Percentiles rank a stretch among this genome's conserved stretches.
Evolutionary conservation across 768 basidiomycete species (phyloP).

Genomic region (Termitomyces sp.): DNA sequence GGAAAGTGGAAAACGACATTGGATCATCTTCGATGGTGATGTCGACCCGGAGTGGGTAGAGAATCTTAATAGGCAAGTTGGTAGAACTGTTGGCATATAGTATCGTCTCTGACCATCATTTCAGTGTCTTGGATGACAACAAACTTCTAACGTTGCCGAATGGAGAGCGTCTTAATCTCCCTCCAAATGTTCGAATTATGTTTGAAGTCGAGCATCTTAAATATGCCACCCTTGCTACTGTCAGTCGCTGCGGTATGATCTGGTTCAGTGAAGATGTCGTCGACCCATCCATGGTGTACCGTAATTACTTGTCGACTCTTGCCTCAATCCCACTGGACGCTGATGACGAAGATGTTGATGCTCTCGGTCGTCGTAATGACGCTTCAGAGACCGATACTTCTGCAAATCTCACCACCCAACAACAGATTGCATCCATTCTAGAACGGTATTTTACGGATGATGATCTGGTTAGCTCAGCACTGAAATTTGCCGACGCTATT

Average conservation of each 20-base stretch:
- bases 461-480: constrained; percentile 75
- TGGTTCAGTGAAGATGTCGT: constrained; percentile 99
- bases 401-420: constrained; percentile 67
- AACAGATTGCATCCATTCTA: constrained; percentile 65
- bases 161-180: constrained; percentile 95
- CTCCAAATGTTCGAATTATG: constrained; percentile 97
- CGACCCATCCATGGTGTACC: constrained; percentile 86
- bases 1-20: constrained; percentile 93
- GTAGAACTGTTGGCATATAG: constrained; percentile 1
- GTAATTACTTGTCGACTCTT: constrained; percentile 78
- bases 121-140: constrained; percentile 97
- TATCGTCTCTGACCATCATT: background rate
- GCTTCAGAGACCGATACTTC: constrained; percentile 45
- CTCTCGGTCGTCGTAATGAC: constrained; percentile 57
- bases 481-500: constrained; percentile 75
- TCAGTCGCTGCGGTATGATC: constrained; percentile 99
- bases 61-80: constrained; percentile 88
- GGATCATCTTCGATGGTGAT: constrained; percentile 99
- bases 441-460: constrained; percentile 79
- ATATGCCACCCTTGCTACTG: constrained; percentile 95
- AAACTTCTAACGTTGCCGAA: constrained; percentile 95
- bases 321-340: constrained; percentile 73
- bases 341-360: constrained; percentile 80
- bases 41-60: constrained; percentile 99
- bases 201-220: constrained; percentile 98